Evolutionary conservation across 208 protist species (phyloP).

Genomic region (Trypanosoma rangeli): DNA sequence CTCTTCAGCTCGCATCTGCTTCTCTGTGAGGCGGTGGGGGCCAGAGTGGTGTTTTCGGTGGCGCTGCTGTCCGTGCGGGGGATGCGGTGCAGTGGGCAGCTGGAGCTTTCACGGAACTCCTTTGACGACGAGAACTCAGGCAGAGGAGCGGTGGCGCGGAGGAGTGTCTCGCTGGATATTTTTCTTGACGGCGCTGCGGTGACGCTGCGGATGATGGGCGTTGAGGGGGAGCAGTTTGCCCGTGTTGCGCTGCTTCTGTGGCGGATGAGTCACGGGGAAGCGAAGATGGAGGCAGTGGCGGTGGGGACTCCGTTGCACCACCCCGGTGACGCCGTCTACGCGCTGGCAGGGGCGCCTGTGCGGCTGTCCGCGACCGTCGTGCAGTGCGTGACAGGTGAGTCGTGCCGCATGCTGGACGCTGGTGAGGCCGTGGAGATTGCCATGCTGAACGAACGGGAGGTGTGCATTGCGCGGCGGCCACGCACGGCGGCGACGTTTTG

Average conservation of each 20-base stretch:
- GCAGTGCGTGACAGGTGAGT: not conserved
- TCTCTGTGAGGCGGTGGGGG: not conserved
- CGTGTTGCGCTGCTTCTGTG: conserved; percentile 10
- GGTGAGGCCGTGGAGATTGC: conserved; percentile 7
- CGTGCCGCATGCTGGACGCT: not conserved
- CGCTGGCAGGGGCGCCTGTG: conserved; percentile 15
- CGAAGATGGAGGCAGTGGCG: not conserved
- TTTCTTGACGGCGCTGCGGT: conserved; percentile 8
- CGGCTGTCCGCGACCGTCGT: conserved; percentile 1
- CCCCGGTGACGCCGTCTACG: conserved; percentile 14
- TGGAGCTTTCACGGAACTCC: conserved; percentile 5
- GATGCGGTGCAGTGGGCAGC: conserved; percentile 7
- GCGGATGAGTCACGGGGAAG: not conserved
- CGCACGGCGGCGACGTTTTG: not conserved
- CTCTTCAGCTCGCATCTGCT: conserved; percentile 15
- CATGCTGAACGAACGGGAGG: conserved; percentile 15
- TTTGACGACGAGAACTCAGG: not conserved
- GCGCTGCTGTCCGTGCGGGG: conserved; percentile 2
- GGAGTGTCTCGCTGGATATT: conserved; percentile 12
- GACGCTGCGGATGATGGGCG: conserved; percentile 4
- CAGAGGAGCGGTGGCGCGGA: not conserved
- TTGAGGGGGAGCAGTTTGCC: conserved; percentile 14
- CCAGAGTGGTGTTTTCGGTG: conserved; percentile 9
- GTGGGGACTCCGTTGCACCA: not conserved
- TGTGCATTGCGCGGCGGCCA: conserved; percentile 9